Base-by-base conservation (phyloP, 768 basidiomycete genomes). In the Mycena latifolia region DNA sequence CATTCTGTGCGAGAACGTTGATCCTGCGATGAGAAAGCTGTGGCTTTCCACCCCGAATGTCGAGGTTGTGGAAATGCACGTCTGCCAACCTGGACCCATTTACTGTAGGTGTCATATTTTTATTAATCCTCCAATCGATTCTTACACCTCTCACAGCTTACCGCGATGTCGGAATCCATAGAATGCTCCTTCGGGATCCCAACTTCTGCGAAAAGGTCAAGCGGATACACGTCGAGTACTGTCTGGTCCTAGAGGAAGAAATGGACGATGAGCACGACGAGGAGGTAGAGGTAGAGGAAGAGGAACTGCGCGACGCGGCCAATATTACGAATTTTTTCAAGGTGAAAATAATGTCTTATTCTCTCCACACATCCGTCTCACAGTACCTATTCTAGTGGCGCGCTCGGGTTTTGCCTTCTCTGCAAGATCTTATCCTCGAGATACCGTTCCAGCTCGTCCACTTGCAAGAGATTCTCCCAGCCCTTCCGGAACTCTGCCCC, bases 1-100 rank as follows among this genome's bases (percentile, higher is more conserved):
- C 20, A 47, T 62, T 25, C 31, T 62, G 10, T 54, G 52, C 43
- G 61, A 62, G 22, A 62, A 55, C 53, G 52, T 62, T 29, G 61
- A 55, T 37, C 52, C 52, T 28, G 52, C 61, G 25, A 43, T 61
- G 29, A 24, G 50, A 28, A 51, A 52, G 27, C 31, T 61, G 15
- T 61, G 59, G 59, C 50, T 61, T 28, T 41, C 48, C 29, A 61
- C 59, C 20, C 61, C 52, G 8, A 28, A 45, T 17, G 14, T 62
- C 17, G 61, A 47, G 29, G 51, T 53, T 43, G 50, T 61, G 28
- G 59, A 61, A 25, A 54, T 45, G 41, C 60, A 54, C 22, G 20
- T 54, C n/a, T 61, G 60, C 41, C 1, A 39, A 46, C 4, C 45
- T 5, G 22, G 24, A 24, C 45, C 45, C 24, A 4, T 20, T 41